Conservation (phyloP, 768 basidiomycete species). For the Cantharellus cinnabarinus region DNA sequence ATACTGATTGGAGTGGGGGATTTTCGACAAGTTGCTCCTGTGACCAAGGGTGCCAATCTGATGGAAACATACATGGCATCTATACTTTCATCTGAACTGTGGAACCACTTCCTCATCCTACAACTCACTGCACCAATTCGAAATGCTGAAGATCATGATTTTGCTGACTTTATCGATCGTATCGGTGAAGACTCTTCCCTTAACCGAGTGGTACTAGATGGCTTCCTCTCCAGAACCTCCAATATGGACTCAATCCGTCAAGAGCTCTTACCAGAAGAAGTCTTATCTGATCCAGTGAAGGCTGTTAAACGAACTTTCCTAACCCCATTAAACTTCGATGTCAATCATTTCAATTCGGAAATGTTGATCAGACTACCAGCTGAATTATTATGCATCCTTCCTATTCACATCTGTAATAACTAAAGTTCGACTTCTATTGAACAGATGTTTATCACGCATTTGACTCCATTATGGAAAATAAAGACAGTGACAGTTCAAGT, state of each 20-base stretch:
- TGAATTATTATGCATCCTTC: constrained; percentile 11
- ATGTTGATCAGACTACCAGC: constrained; percentile 16
- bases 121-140: constrained; percentile 18
- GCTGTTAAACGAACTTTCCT: constrained; percentile 20
- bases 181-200: constrained; percentile 20
- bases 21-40: constrained; percentile 24
- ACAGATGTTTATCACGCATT: not conserved
- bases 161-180: constrained; percentile 19
- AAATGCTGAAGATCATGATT: constrained; percentile 19
- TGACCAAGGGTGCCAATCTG: constrained; percentile 14
- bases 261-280: constrained; percentile 14
- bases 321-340: constrained; percentile 20
- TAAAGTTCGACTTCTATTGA: not conserved
- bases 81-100: constrained; percentile 19
- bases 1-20: constrained; percentile 20
- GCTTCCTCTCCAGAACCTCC: constrained; percentile 10
- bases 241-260: constrained; percentile 11
- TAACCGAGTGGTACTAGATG: constrained; percentile 10
- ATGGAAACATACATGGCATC: constrained; percentile 12
- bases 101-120: constrained; percentile 15
- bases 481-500: not conserved
- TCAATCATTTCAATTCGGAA: constrained; percentile 18
- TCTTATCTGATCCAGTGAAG: constrained; percentile 12
- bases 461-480: not conserved
- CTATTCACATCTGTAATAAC: not conserved